phyloP scores from a whole-genome alignment of 2,329 filamentous ascomycete genomes.

The Alternaria dauci region DNA sequence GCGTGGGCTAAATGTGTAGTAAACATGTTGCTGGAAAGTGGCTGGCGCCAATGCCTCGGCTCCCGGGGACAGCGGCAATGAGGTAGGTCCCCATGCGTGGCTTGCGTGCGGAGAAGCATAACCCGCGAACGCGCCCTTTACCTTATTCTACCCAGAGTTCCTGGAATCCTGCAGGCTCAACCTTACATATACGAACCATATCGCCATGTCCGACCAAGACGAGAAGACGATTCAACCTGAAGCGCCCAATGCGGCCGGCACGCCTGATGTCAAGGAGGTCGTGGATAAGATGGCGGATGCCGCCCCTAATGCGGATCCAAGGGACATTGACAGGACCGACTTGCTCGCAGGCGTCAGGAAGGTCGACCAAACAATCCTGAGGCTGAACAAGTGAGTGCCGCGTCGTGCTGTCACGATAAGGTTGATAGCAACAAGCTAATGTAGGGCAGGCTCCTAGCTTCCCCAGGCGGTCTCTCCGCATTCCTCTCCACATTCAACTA shows the following conservation, averaged over 20 bases:
- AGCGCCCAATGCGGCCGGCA: slow-evolving; percentile 32
- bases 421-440: slow-evolving; percentile 8
- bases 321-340: slow-evolving; percentile 18
- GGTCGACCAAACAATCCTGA: slow-evolving; percentile 52
- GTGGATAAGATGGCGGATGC: slow-evolving; percentile 34
- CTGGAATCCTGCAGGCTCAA: slow-evolving; percentile 15
- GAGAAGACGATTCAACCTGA: slow-evolving; percentile 43
- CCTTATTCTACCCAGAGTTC: slow-evolving; percentile 23
- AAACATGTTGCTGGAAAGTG: not conserved
- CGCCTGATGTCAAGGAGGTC: slow-evolving; percentile 35
- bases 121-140: slow-evolving; percentile 19
- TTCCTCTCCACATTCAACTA: slow-evolving; percentile 60
- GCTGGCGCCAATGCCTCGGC: slow-evolving; percentile 26
- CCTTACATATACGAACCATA: slow-evolving; percentile 9
- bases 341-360: slow-evolving; percentile 43
- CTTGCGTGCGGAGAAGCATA: slow-evolving; percentile 26
- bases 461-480: slow-evolving; percentile 54
- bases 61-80: slow-evolving; percentile 11
- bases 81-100: slow-evolving; percentile 1
- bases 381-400: slow-evolving; percentile 54
- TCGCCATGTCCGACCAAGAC: slow-evolving; percentile 48
- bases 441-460: slow-evolving; percentile 51
- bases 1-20: not conserved
- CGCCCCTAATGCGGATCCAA: slow-evolving; percentile 29
- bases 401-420: not conserved